phyloP scores from a whole-genome alignment of 352 stramenopile genomes.

The Phytophthora nicotianae region DNA sequence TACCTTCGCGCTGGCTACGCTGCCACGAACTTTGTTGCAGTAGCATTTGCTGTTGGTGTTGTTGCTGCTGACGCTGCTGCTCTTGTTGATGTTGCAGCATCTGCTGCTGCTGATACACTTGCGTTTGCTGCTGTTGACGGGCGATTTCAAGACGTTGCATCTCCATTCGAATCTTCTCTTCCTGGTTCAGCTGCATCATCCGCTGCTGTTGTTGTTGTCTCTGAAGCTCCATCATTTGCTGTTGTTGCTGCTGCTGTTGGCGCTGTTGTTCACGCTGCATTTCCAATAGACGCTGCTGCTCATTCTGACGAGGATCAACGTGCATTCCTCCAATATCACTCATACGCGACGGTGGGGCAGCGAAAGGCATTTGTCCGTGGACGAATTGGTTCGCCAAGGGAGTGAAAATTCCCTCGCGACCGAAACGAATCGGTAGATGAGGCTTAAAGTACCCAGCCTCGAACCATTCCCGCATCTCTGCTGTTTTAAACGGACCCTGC shows the following conservation, averaged over 20 bases:
- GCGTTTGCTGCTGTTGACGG: conserved; percentile 70
- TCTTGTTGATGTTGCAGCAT: conserved; percentile 67
- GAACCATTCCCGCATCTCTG: conserved; percentile 90
- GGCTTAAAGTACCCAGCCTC: conserved; percentile 91
- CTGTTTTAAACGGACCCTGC: conserved; percentile 86
- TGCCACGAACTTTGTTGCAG: conserved; percentile 82
- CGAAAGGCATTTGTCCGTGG: conserved; percentile 75
- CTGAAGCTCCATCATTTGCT: conserved; percentile 55
- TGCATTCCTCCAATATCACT: conserved; percentile 22
- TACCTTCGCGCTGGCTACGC: conserved; percentile 70
- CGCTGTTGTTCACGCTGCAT: conserved; percentile 66
- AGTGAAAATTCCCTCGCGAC: conserved; percentile 73
- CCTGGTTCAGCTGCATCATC: conserved; percentile 53
- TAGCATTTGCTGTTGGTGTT: conserved; percentile 73
- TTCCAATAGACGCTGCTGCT: conserved; percentile 66
- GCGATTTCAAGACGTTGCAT: conserved; percentile 82
- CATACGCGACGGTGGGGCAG: conserved; percentile 35
- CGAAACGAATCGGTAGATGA: conserved; percentile 86
- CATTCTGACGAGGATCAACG: conserved; percentile 38
- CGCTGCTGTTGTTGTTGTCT: conserved; percentile 77
- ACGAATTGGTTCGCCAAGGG: conserved; percentile 78
- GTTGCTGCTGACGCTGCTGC: conserved; percentile 75
- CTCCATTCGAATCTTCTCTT: conserved; percentile 84
- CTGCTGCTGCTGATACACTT: conserved; percentile 64
- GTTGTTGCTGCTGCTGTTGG: conserved; percentile 51